These are phyloP conservation scores for Ascochyta clinopodiicola DNA, from an alignment of 2,329 filamentous ascomycete species.

Conservation along the genomic window DNA sequence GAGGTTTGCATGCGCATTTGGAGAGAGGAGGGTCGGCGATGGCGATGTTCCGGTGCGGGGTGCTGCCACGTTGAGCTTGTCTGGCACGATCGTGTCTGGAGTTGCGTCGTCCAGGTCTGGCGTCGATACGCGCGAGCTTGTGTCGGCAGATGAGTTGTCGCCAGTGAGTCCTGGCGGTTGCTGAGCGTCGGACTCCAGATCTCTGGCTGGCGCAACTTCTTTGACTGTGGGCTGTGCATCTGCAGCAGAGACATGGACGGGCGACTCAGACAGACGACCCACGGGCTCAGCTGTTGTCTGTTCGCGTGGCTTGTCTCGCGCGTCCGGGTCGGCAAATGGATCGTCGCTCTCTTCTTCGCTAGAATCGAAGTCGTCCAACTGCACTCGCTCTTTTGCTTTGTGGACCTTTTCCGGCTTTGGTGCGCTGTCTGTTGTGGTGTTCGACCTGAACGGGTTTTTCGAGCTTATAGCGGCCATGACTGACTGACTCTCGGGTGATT, in stretches of 20 bases:
- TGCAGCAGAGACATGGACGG: conserved; percentile 68
- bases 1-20: conserved; percentile 16
- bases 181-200: conserved; percentile 38
- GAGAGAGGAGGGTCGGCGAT: conserved; percentile 33
- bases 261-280: conserved; percentile 67
- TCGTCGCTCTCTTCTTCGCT: conserved; percentile 57
- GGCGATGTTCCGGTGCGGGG: conserved; percentile 26
- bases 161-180: conserved; percentile 70
- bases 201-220: conserved; percentile 23
- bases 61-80: conserved; percentile 30
- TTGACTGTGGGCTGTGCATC: conserved; percentile 50
- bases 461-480: conserved; percentile 34
- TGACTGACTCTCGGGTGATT: conserved; percentile 28
- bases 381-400: conserved; percentile 67
- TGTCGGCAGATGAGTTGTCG: conserved; percentile 74
- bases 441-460: conserved; percentile 42
- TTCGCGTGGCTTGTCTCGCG: conserved; percentile 37
- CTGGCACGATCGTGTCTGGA: conserved; percentile 36
- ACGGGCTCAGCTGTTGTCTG: conserved; percentile 27
- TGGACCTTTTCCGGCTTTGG: conserved; percentile 64
- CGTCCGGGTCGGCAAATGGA: conserved; percentile 50
- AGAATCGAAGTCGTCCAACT: conserved; percentile 74
- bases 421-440: conserved; percentile 51
- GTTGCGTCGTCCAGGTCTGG: conserved; percentile 41
- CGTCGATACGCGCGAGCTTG: conserved; percentile 46